A percentile compares a stretch with the other conserved stretches of the same genome.
These are phyloP conservation scores for Tetrahymena malaccensis DNA, from an alignment of 73 alveolate genomes.

Conservation along the genomic window DNA sequence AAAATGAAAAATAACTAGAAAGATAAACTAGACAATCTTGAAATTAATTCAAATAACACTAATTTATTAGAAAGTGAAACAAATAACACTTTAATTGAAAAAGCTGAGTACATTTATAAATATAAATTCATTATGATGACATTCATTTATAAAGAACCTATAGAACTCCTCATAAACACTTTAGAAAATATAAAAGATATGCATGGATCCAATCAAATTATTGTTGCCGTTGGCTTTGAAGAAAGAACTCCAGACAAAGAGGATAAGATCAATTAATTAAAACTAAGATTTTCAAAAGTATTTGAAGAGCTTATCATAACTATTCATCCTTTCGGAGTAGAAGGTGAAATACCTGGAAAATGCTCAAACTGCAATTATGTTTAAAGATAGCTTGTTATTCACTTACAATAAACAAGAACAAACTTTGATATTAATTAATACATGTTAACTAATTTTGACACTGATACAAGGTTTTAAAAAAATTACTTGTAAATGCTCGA, in stretches of 20 bases:
- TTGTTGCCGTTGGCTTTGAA: constrained; percentile 25
- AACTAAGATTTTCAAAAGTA: background rate
- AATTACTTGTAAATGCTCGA: background rate
- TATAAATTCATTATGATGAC: constrained; percentile 24
- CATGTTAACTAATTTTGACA: constrained; percentile 25
- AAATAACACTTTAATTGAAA: background rate
- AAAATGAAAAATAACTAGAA: background rate
- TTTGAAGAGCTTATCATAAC: constrained; percentile 23
- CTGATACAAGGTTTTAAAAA: constrained; percentile 36
- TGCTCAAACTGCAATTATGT: constrained; percentile 43
- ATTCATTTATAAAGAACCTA: constrained; percentile 40
- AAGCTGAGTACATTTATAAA: background rate
- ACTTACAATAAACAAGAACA: background rate
- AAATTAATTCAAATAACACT: background rate
- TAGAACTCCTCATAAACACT: constrained; percentile 4
- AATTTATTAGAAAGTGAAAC: background rate
- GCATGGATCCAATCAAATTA: background rate
- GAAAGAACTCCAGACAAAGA: constrained; percentile 38
- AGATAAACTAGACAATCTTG: background rate
- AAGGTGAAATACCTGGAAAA: constrained; percentile 55
- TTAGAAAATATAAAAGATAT: constrained; percentile 1
- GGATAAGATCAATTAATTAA: background rate
- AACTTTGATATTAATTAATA: constrained; percentile 14
- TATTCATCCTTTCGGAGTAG: constrained; percentile 14
- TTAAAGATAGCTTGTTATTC: background rate